Base-by-base conservation (phyloP, 306 rosid species). In the Begonia fuchsioides region DNA sequence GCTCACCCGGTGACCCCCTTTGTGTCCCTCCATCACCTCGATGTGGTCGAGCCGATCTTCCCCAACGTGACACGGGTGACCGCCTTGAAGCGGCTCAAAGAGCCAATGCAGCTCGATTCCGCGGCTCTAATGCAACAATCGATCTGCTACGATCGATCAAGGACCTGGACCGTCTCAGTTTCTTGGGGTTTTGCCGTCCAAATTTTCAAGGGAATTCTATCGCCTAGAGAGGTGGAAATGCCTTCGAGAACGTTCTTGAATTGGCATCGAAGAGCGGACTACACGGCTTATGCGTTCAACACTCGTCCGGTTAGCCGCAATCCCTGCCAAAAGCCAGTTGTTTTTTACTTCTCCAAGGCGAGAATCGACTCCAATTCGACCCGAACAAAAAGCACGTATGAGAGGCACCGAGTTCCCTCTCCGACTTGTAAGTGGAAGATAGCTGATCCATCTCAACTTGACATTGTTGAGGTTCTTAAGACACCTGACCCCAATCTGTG, bases 151-250 rank as follows among this genome's bases (percentile, higher is more conserved):
- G 86, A 82, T 58, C 73, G 65, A 13, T 39, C 70, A 2, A 77
- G 44, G 54, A 61, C 56, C 12, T 92, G 98, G 98, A 92, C 96
- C 0, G 10, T 92, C 44, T 82, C 98, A 1, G 86, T 86, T 49
- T 92, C 98, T 1, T 92, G 98, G 98, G 98, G 98, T 49, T 92
- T 69, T 13, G 83, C 87, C 35, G 77, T 92, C 17, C 98, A 92
- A 51, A 73, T 92, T 48, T 78, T 82, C 19, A 94, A 96, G 0
- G 98, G 98, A 1, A 68, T 79, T 26, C 66, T 92, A 32, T 75
- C 98, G 0, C 83, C 92, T 0, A 67, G 98, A 0, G 98, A 86
- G 68, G 76, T 92, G 15, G 98, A 92, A 74, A 86, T 92, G 98
- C 98, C 98, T 20, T 74, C 95, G 0, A 76, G 98, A 52, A 85